Percentiles rank a stretch among this genome's conserved stretches.
Evolutionary conservation across 495 filamentous ascomycete genomes (phyloP).

Genomic region (Trichoderma reesei): DNA sequence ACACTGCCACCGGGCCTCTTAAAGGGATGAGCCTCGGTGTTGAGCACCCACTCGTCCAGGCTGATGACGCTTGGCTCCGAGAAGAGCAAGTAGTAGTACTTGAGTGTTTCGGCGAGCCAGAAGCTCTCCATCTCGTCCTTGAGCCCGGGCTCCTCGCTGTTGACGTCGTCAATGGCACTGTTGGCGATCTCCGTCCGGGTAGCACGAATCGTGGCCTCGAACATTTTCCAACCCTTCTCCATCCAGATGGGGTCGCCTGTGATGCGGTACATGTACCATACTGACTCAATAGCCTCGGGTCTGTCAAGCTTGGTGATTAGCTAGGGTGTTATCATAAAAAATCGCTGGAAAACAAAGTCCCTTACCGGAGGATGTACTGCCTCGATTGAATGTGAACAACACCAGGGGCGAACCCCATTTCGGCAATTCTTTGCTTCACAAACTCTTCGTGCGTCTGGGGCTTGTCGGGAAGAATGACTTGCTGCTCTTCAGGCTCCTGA

Average conservation of each 20-base stretch:
- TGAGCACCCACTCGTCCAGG: slow-evolving; percentile 78
- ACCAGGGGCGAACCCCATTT: slow-evolving; percentile 58
- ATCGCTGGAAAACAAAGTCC: not conserved
- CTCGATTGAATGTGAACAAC: slow-evolving; percentile 47
- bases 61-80: slow-evolving; percentile 60
- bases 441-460: slow-evolving; percentile 55
- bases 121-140: slow-evolving; percentile 53
- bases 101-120: slow-evolving; percentile 73
- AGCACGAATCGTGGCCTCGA: slow-evolving; percentile 56
- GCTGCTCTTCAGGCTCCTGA: slow-evolving; percentile 16
- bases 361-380: slow-evolving; percentile 71
- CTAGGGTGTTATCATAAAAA: slow-evolving; percentile 10
- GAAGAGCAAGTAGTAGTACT: slow-evolving; percentile 91
- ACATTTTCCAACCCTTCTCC: slow-evolving; percentile 86
- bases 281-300: slow-evolving; percentile 88
- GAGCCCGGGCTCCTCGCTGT: slow-evolving; percentile 22
- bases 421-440: slow-evolving; percentile 45
- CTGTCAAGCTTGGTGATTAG: slow-evolving; percentile 36
- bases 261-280: slow-evolving; percentile 92
- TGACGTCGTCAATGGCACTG: slow-evolving; percentile 68
- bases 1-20: slow-evolving; percentile 29
- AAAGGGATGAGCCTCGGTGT: slow-evolving; percentile 51
- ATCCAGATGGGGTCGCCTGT: slow-evolving; percentile 76
- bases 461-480: slow-evolving; percentile 15
- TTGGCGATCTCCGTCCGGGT: slow-evolving; percentile 60